phyloP scores from a whole-genome alignment of 495 filamentous ascomycete species.

The Filosporella fistucella region DNA sequence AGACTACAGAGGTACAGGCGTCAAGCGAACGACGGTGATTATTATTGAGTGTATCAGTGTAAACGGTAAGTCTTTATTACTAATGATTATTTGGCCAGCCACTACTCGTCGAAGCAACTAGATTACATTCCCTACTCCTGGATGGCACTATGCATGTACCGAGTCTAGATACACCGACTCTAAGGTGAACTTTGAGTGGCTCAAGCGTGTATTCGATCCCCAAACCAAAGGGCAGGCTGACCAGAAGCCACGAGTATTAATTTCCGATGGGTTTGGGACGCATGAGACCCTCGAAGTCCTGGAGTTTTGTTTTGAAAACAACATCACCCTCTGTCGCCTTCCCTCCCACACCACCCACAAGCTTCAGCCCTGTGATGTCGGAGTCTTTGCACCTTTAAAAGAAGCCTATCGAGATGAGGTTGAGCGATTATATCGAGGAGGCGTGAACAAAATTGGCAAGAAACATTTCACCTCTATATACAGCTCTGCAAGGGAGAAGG shows the following conservation, averaged over 20 bases:
- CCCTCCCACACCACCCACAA: conserved; percentile 27
- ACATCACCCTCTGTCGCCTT: conserved; percentile 24
- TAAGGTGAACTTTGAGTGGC: not conserved
- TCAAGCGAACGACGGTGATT: conserved; percentile 26
- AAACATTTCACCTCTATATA: conserved; percentile 5
- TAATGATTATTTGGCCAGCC: conserved; percentile 34
- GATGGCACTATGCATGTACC: conserved; percentile 20
- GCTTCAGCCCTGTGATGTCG: conserved; percentile 3
- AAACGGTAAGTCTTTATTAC: conserved; percentile 12
- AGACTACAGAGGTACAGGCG: conserved; percentile 16
- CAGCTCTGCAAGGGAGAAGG: not conserved
- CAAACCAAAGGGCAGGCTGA: not conserved
- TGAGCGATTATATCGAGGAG: conserved; percentile 22
- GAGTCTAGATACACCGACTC: conserved; percentile 1
- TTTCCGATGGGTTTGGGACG: not conserved
- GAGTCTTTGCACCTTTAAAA: conserved; percentile 26
- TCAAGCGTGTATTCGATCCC: conserved; percentile 1
- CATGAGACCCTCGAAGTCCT: conserved; percentile 25
- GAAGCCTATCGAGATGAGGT: conserved; percentile 20
- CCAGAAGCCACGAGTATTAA: not conserved
- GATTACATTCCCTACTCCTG: conserved; percentile 29
- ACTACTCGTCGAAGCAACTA: conserved; percentile 29
- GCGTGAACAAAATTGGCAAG: conserved; percentile 26
- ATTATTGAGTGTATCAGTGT: conserved; percentile 31
- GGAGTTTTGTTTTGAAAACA: conserved; percentile 27